Conservation (phyloP, 1,284 basidiomycete species). For the Sporisorium sorghi region DNA sequence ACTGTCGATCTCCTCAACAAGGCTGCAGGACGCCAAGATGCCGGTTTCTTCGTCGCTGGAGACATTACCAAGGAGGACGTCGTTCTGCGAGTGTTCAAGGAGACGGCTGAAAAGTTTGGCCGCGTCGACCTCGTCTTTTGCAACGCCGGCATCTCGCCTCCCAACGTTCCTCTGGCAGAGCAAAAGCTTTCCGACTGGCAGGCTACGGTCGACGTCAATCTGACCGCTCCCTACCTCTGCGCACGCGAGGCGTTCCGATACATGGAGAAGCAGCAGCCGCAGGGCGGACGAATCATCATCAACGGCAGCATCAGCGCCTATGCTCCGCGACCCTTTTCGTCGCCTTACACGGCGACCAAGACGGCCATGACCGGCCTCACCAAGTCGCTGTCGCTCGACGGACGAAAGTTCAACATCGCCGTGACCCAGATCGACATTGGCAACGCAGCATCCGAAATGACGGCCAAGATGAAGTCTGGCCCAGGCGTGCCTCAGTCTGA, state of each 20-base stretch:
- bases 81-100: slow-evolving; percentile 38
- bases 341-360: slow-evolving; percentile 58
- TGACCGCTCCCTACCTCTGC: slow-evolving; percentile 58
- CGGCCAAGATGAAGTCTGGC: slow-evolving; percentile 47
- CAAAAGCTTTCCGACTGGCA: slow-evolving; percentile 56
- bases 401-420: slow-evolving; percentile 52
- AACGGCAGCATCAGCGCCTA: slow-evolving; percentile 59
- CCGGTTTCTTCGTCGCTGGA: slow-evolving; percentile 31
- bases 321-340: slow-evolving; percentile 46
- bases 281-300: slow-evolving; percentile 60
- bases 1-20: slow-evolving; percentile 30
- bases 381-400: slow-evolving; percentile 57
- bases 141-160: slow-evolving; percentile 59
- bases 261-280: slow-evolving; percentile 51
- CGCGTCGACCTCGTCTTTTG: slow-evolving; percentile 55
- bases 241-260: slow-evolving; percentile 57
- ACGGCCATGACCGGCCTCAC: slow-evolving; percentile 56
- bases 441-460: slow-evolving; percentile 60
- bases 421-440: slow-evolving; percentile 61
- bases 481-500: slow-evolving; percentile 56
- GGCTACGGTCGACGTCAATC: slow-evolving; percentile 55
- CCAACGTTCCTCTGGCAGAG: slow-evolving; percentile 48
- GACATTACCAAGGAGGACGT: slow-evolving; percentile 57
- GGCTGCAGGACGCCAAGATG: slow-evolving; percentile 22
- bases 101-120: slow-evolving; percentile 47